These are phyloP conservation scores for Orbilia ellipsospora DNA, from an alignment of 2,329 filamentous ascomycete species.

Conservation along the genomic window DNA sequence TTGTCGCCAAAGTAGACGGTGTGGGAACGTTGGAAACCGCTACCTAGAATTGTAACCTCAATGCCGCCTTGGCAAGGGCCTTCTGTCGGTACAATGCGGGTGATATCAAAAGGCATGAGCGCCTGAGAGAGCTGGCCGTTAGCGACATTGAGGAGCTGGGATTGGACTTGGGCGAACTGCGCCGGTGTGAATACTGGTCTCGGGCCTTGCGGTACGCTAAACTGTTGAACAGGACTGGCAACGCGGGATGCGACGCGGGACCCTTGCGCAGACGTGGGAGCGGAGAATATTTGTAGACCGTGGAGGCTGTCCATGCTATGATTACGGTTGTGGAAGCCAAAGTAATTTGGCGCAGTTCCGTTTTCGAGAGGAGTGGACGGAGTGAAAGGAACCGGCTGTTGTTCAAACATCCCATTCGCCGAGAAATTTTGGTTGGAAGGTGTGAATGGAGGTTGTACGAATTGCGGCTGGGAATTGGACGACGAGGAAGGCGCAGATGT, in stretches of 20 bases:
- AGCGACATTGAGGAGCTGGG: constrained; percentile 51
- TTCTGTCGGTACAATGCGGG: constrained; percentile 77
- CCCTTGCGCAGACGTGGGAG: constrained; percentile 76
- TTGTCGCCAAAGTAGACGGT: constrained; percentile 86
- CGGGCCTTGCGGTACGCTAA: constrained; percentile 41
- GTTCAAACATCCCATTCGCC: constrained; percentile 63
- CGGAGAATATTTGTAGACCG: constrained; percentile 75
- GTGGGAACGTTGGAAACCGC: constrained; percentile 79
- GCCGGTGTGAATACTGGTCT: constrained; percentile 43
- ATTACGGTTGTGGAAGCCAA: constrained; percentile 70
- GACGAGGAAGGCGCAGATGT: constrained; percentile 65
- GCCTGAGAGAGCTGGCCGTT: constrained; percentile 50
- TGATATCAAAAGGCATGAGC: constrained; percentile 53
- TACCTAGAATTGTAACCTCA: constrained; percentile 86
- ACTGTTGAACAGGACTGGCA: constrained; percentile 48
- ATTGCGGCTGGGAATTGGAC: constrained; percentile 61
- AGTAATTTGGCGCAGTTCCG: constrained; percentile 69
- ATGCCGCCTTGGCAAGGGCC: constrained; percentile 85
- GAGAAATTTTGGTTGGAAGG: constrained; percentile 66
- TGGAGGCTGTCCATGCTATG: constrained; percentile 74
- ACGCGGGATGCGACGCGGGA: constrained; percentile 73
- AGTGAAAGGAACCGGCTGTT: constrained; percentile 54
- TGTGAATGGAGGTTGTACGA: constrained; percentile 68
- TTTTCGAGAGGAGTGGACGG: constrained; percentile 69
- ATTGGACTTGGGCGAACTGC: constrained; percentile 51